Conservation (phyloP, 257 asterid species). For the Linderniella brevidens region DNA sequence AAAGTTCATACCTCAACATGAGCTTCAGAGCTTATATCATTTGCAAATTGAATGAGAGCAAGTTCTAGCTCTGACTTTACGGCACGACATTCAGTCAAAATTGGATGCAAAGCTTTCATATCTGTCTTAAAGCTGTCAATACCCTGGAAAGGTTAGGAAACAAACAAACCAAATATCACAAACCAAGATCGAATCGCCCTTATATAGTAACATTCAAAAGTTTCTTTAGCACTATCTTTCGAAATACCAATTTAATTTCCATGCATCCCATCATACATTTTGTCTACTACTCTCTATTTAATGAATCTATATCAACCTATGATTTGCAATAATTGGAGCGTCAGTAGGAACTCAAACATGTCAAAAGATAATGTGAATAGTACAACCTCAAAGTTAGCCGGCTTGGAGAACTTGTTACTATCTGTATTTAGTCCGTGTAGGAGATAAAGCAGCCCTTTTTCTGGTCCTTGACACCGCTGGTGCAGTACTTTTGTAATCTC, state of each 20-base stretch:
- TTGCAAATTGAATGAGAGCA: conserved; percentile 80
- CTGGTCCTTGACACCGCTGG: conserved; percentile 43
- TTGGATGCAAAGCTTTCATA: conserved; percentile 58
- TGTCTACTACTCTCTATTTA: no score
- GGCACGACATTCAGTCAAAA: conserved; percentile 94
- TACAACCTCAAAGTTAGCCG: conserved; percentile 76
- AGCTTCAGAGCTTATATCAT: conserved; percentile 98
- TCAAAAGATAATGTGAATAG: not conserved
- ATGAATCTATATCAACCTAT: no score
- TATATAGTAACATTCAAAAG: not conserved
- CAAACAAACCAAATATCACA: conserved; percentile 1
- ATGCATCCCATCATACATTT: no score
- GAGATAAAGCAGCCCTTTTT: conserved; percentile 65
- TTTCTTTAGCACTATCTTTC: not conserved
- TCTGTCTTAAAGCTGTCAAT: conserved; percentile 59
- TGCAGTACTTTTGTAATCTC: conserved; percentile 56
- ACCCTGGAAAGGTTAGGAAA: conserved; percentile 36
- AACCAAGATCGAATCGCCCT: conserved; percentile 5
- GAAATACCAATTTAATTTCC: no score
- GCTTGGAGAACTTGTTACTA: conserved; percentile 66
- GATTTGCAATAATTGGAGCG: no score
- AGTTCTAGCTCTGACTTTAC: conserved; percentile 62
- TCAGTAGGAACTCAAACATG: not conserved
- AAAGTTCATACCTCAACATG: conserved; percentile 67
- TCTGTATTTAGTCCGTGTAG: conserved; percentile 87